Conservation (phyloP, 2,329 filamentous ascomycete species). For the Penicillium psychrosexuale region DNA sequence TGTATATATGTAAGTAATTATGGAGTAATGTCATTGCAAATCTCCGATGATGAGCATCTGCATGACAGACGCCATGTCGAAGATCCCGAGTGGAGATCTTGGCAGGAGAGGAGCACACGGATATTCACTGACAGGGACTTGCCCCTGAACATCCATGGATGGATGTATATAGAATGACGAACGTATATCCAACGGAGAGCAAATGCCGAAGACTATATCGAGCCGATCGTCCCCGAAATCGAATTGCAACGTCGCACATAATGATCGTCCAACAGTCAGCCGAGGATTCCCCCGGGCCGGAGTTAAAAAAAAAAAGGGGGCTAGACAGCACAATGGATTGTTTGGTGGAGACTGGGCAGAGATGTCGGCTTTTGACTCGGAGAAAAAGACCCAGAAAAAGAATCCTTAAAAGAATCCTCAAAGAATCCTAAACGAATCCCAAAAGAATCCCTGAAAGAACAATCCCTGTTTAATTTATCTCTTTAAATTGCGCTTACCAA, state of each 20-base stretch:
- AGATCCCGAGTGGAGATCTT: slow-evolving; percentile 3
- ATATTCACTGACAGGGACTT: not conserved
- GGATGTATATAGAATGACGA: not conserved
- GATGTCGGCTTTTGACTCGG: not conserved
- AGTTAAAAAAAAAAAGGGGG: not conserved
- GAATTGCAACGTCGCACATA: not conserved
- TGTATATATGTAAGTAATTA: not conserved
- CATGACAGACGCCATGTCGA: slow-evolving; percentile 3
- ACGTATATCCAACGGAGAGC: not conserved
- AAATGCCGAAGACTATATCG: not conserved
- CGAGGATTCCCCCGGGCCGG: not conserved
- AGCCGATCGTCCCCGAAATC: not conserved
- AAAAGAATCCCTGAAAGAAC: no score
- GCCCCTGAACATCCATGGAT: no score
- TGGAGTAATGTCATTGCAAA: not conserved
- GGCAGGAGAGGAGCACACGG: not conserved
- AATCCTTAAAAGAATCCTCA: no score
- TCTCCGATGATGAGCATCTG: slow-evolving; percentile 4
- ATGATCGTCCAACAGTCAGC: slow-evolving; percentile 1
- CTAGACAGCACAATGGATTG: slow-evolving; percentile 4
- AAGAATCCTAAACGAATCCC: no score
- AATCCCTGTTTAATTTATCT: not conserved
- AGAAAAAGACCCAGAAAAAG: not conserved
- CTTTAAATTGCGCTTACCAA: not conserved
- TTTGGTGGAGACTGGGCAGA: not conserved